Evolutionary conservation across 768 basidiomycete species (phyloP).

Genomic region (Lactarius hatsudake): DNA sequence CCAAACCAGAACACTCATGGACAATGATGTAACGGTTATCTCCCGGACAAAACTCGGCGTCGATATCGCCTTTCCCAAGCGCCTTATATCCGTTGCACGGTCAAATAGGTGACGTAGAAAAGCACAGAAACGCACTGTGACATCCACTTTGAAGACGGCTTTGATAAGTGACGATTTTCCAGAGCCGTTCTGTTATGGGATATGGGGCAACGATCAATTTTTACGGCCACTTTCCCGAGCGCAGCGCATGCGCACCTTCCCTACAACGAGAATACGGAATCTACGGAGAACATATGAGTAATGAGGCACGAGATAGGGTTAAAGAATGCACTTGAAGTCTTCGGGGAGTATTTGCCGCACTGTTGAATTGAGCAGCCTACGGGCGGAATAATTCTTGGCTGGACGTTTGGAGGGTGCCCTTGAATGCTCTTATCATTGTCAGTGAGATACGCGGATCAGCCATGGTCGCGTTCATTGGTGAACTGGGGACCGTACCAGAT

Average conservation of each 20-base stretch:
- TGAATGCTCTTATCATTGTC: no score
- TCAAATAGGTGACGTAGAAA: not conserved
- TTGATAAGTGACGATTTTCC: slow-evolving; percentile 14
- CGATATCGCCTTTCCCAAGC: not conserved
- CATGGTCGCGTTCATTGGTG: no score
- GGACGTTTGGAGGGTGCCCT: no score
- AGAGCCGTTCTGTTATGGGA: not conserved
- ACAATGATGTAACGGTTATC: slow-evolving; percentile 11
- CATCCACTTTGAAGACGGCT: slow-evolving; percentile 9
- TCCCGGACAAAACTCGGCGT: not conserved
- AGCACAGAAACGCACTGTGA: not conserved
- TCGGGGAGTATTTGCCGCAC: no score
- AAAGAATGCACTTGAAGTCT: no score
- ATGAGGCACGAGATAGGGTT: no score
- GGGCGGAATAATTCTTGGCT: no score
- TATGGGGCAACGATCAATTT: not conserved
- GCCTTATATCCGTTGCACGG: not conserved
- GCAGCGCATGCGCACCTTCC: not conserved
- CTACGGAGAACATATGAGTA: not conserved
- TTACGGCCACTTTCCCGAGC: no score
- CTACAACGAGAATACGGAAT: slow-evolving; percentile 13
- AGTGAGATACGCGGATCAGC: no score
- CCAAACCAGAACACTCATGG: slow-evolving; percentile 8
- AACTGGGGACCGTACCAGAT: no score
- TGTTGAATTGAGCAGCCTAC: no score